Evolutionary conservation across 176 grass and related monocot species (phyloP).

Genomic region (Hyparrhenia diplandra): DNA sequence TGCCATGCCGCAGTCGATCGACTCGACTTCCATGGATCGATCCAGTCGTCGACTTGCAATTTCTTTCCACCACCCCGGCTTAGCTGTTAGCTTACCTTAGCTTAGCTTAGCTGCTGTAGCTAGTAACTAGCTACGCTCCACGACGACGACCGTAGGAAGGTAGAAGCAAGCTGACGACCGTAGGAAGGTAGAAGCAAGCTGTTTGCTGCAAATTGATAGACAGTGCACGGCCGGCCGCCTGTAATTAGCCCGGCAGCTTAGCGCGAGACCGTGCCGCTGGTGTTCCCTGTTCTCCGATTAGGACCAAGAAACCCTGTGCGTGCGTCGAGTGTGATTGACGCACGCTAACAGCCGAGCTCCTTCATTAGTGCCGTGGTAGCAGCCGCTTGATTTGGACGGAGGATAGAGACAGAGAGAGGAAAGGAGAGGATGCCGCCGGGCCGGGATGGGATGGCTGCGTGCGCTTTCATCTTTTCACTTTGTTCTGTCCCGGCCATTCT

Average conservation of each 20-base stretch:
- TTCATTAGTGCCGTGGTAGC: background rate
- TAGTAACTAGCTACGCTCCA: background rate
- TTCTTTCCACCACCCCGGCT: background rate
- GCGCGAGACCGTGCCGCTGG: constrained; percentile 8
- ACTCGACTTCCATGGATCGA: background rate
- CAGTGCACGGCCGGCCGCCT: background rate
- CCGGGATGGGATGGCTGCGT: constrained; percentile 38
- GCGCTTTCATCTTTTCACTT: constrained; percentile 62
- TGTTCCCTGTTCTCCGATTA: constrained; percentile 25
- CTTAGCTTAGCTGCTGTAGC: background rate
- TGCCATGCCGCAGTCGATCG: background rate
- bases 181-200: background rate
- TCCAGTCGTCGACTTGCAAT: background rate
- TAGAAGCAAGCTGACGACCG: too few relatives aligned
- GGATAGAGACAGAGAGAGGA: background rate
- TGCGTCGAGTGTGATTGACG: constrained; percentile 16
- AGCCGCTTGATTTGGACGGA: constrained; percentile 4
- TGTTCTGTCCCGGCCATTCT: constrained; percentile 18
- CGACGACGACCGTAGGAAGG: background rate
- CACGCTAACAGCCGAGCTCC: background rate
- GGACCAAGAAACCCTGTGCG: background rate
- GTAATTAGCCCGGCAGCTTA: constrained; percentile 18
- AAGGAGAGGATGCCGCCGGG: background rate
- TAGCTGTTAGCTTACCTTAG: too few relatives aligned
- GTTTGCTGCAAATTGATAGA: background rate